Base-by-base conservation (phyloP, 805 yeast species). In the Candida ortonii region DNA sequence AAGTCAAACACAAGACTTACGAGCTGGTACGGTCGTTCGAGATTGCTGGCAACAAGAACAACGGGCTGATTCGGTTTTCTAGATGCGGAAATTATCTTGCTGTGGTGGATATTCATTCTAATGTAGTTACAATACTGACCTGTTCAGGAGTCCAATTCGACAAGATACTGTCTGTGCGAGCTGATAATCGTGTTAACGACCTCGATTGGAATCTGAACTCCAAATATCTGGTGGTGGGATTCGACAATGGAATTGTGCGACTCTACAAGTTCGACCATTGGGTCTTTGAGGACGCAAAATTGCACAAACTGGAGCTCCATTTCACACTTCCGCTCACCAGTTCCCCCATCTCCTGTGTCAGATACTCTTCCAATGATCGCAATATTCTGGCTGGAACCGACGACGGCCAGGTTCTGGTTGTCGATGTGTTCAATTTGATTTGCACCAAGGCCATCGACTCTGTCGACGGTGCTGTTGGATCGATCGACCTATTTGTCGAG, bases 401-500 rank as follows among this genome's bases (percentile, higher is more conserved):
- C 33, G 77, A 71, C 41, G 75, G 78, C 22, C 63, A 66, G 17
- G 62, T 71, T 4, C 64, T 69, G 12, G 28, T 68, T 7, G 63
- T 73, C 61, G 59, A 59, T 39, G 55, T 68, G 2, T 17, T 36
- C 3, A 47, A 57, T 14, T 52, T 73, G 50, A 46, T 64, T 12
- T 57, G 62, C 36, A 27, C 43, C 12, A 50, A 50, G 21, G 59
- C 63, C 2, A 39, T 70, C 11, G 47, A 49, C 20, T 7, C 16
- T 14, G 52, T 66, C 4, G 75, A 72, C 51, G 73, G 68, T 45
- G 66, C 68, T 4, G 53, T 71, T 13, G 51, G 65, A 3, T 41
- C 59, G 14, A 44, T 70, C 7, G 65, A 59, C 28, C 43, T 59
- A 17, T 57, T 62, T 12, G 4, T 33, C 15, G 28, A 28, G 9